Base-by-base conservation (phyloP, 257 asterid species). In the Petunia axillaris region DNA sequence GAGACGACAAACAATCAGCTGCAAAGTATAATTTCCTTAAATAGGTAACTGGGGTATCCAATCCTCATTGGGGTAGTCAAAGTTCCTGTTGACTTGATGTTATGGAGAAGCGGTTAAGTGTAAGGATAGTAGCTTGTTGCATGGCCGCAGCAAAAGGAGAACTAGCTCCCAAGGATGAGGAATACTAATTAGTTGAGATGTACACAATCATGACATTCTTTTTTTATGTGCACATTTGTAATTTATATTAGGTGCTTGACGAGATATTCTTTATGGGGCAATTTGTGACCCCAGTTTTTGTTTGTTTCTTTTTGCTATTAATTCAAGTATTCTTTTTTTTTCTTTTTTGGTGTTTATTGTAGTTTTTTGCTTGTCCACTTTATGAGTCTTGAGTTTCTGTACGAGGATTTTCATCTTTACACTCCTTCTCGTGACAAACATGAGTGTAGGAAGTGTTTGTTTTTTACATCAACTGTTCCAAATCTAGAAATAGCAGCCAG, bases 1-100 rank as follows among this genome's bases (percentile, higher is more conserved):
- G 60, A 71, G 43, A 71, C 64, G 43, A 71, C 64, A 15, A 38
- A 57, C 82, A 75, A 68, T 63, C 85, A 73, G 88, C 41, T 43
- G 16, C 35, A 55, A 55, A n/a, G 62, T 55, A 4, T 55, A 55
- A 55, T 55, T 55, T 55, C 35, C 62, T 15, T 55, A 8, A 25
- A 55, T 54, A n/a, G 38, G 64, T 59, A 55, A 59, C 16, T 16
- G 38, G 8, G 64, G 64, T 16, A 59, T 59, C 64, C 13, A 8
- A 16, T 59, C 64, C 38, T 59, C 64, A 59, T 2, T 11, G 44
- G 62, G 60, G 44, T 71, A 46, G 77, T 71, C 35, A 5, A 48
- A 48, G 11, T 71, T 39, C 60, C 35, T 46, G 44, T 25, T 71
- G 35, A 71, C 35, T 48, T 71, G 35, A 48, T 71, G 43, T 71